phyloP scores from a whole-genome alignment of 2,329 filamentous ascomycete genomes.

The Colletotrichum tabaci region DNA sequence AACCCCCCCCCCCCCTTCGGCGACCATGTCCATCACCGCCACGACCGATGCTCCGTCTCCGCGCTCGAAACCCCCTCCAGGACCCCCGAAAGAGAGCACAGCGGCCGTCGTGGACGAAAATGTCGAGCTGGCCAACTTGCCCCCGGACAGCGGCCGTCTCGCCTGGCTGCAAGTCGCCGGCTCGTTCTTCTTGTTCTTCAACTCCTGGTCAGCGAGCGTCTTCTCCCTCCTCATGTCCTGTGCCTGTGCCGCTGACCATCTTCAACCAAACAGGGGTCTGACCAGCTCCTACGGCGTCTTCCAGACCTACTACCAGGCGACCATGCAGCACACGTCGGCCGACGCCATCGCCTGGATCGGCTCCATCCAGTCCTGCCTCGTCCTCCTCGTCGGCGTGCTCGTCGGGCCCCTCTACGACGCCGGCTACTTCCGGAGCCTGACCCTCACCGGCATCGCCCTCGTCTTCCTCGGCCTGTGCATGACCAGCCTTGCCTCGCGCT shows the following conservation, averaged over 20 bases:
- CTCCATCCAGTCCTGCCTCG: constrained; percentile 51
- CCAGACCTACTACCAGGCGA: constrained; percentile 52
- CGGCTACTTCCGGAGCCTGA: constrained; percentile 52
- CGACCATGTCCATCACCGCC: background rate
- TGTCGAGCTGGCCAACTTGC: background rate
- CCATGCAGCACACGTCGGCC: constrained; percentile 43
- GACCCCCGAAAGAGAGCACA: background rate
- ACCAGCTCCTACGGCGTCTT: constrained; percentile 56
- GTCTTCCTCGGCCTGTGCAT: constrained; percentile 57
- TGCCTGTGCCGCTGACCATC: background rate
- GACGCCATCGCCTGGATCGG: constrained; percentile 56
- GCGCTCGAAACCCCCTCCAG: background rate
- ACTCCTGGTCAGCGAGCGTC: constrained; percentile 48
- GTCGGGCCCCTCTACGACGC: constrained; percentile 58
- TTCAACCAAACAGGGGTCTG: constrained; percentile 47
- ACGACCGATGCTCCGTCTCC: background rate
- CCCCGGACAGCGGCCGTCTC: constrained; percentile 48
- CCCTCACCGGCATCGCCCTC: constrained; percentile 52
- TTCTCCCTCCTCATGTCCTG: background rate
- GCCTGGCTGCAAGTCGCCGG: constrained; percentile 57
- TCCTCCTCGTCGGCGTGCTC: constrained; percentile 54
- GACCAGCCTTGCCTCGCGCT: constrained; percentile 53
- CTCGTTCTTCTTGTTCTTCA: constrained; percentile 53
- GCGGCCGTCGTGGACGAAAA: background rate
- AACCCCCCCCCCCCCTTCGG: background rate